Base-by-base conservation (phyloP, 306 rosid genomes). In the Herpetospermum pedunculosum region DNA sequence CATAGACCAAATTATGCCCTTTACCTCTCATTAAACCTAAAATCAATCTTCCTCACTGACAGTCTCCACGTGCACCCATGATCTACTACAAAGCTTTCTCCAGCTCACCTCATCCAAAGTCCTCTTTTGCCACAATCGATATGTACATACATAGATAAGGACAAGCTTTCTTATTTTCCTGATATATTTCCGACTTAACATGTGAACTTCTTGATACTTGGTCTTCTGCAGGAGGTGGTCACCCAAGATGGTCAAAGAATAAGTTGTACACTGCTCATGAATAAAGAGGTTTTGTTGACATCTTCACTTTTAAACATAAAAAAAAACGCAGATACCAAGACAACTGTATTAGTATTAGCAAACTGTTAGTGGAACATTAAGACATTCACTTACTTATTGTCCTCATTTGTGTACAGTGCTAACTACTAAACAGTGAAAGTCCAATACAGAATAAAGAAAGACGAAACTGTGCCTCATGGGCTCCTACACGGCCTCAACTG, bases 161-260 rank as follows among this genome's bases (percentile, higher is more conserved):
- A 58, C 65, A 58, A 58, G 37, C 15, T 28, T 28, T 29, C 65
- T 28, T 14, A 13, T 58, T 58, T 58, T 28, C 65, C 38, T 28
- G 38, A 14, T 28, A 13, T 29, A 29, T 58, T 29, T 26, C 38
- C 38, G 34, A 58, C 65, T 2, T 13, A 3, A 58, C 65, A 58
- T 58, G 38, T 58, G 65, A 58, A 58, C 70, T 63, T n/a, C 47
- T 19, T 9, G 70, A 63, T 63, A 37, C 70, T 37, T 63, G 70
- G 70, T 63, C 47, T 40, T 63, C 47, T 63, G 30, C 70, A 19
- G 44, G 28, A 4, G 29, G 47, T 63, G 30, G 47, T 63, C 16
- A 18, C 70, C 47, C 47, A 63, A 63, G 70, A 35, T 63, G 70
- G 47, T 37, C 70, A 63, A 37, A 63, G 70, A 65, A 40, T 21